Conservation (phyloP, 164 flowering plant species). For the Aristolochia contorta region DNA sequence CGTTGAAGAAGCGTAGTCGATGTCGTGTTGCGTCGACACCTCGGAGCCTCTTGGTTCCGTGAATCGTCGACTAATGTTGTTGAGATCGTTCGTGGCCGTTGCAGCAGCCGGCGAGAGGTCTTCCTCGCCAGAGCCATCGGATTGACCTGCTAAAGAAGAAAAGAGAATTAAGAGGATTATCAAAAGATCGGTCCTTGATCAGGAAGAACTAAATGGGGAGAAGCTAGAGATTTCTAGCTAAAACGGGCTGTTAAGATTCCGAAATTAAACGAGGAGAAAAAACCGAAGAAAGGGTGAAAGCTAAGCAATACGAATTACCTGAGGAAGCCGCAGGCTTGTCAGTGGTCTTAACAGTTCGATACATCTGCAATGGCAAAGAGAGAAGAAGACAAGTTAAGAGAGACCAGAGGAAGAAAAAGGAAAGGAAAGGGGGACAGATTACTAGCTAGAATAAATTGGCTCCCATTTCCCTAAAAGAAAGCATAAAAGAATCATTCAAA, state of each 20-base stretch:
- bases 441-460: not conserved
- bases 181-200: not conserved
- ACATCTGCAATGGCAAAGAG: slow-evolving; percentile 48
- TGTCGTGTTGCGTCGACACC: slow-evolving; percentile 24
- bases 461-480: slow-evolving; percentile 3
- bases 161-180: not conserved
- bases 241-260: slow-evolving; percentile 5
- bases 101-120: slow-evolving; percentile 24
- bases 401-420: not conserved
- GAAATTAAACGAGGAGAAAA: slow-evolving; percentile 9
- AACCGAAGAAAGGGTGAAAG: slow-evolving; percentile 7
- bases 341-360: slow-evolving; percentile 75
- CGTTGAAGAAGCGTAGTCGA: slow-evolving; percentile 22
- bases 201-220: too few relatives aligned
- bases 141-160: slow-evolving; percentile 29
- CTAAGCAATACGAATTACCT: slow-evolving; percentile 51
- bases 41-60: slow-evolving; percentile 27
- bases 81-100: slow-evolving; percentile 9
- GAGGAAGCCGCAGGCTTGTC: slow-evolving; percentile 75
- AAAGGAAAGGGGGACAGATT: not conserved
- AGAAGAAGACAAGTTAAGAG: slow-evolving; percentile 6
- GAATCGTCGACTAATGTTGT: slow-evolving; percentile 9
- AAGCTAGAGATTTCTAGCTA: slow-evolving; percentile 4
- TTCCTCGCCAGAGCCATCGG: slow-evolving; percentile 68
- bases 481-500: slow-evolving; percentile 1